Evolutionary conservation across 2,329 filamentous ascomycete genomes (phyloP).

Genomic region (Aspergillus sp.): DNA sequence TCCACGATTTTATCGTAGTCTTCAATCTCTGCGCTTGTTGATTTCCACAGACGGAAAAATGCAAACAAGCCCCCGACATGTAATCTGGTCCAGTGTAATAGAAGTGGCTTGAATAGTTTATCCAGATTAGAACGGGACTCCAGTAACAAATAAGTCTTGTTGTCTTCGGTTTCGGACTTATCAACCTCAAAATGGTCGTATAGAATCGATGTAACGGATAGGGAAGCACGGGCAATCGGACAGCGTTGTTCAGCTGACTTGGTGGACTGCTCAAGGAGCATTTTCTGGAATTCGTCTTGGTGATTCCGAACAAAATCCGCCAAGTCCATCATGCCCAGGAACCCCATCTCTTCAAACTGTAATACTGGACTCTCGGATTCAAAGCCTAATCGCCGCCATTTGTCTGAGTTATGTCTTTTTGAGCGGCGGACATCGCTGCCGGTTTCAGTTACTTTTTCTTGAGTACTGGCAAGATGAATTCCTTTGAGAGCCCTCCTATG

Average conservation of each 20-base stretch:
- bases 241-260: slow-evolving; percentile 71
- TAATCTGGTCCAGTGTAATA: slow-evolving; percentile 89
- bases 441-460: slow-evolving; percentile 31
- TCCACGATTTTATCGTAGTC: slow-evolving; percentile 95
- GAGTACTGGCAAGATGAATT: slow-evolving; percentile 74
- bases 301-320: slow-evolving; percentile 91
- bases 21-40: slow-evolving; percentile 76
- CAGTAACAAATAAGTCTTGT: slow-evolving; percentile 70
- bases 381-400: slow-evolving; percentile 91
- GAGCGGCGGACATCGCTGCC: slow-evolving; percentile 55
- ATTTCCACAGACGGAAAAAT: slow-evolving; percentile 91
- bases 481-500: slow-evolving; percentile 85
- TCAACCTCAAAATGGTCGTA: slow-evolving; percentile 97
- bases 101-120: slow-evolving; percentile 78
- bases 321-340: slow-evolving; percentile 95
- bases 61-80: slow-evolving; percentile 83
- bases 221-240: slow-evolving; percentile 80
- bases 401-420: slow-evolving; percentile 78
- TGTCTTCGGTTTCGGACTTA: slow-evolving; percentile 75
- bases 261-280: slow-evolving; percentile 83
- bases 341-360: slow-evolving; percentile 85
- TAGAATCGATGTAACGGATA: slow-evolving; percentile 81
- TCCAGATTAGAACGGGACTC: slow-evolving; percentile 79
- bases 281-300: slow-evolving; percentile 88
- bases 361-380: slow-evolving; percentile 81